These are phyloP conservation scores for Phytophthora constricta DNA, from an alignment of 352 stramenopile genomes.

Conservation along the genomic window DNA sequence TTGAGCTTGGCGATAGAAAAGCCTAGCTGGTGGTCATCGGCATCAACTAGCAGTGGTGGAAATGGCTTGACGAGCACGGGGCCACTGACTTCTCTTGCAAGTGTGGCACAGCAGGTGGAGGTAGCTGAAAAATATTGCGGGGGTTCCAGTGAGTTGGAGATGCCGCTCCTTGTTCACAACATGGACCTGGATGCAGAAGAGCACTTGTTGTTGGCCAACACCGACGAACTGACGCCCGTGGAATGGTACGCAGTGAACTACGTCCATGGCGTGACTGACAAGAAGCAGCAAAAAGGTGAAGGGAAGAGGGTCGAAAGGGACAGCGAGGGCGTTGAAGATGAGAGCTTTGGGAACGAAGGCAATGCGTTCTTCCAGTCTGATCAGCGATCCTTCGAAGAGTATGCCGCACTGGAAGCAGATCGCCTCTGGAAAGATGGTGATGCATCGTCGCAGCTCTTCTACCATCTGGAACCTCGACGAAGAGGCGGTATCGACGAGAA, in stretches of 20 bases:
- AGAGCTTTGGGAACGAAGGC: slow-evolving; percentile 26
- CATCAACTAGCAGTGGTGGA: slow-evolving; percentile 39
- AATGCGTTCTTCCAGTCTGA: slow-evolving; percentile 29
- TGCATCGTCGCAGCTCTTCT: slow-evolving; percentile 51
- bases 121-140: slow-evolving; percentile 55
- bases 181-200: slow-evolving; percentile 82
- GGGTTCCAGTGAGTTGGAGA: slow-evolving; percentile 46
- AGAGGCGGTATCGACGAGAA: slow-evolving; percentile 24
- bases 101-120: slow-evolving; percentile 49
- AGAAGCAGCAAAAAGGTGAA: slow-evolving; percentile 43
- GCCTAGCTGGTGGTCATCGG: slow-evolving; percentile 72
- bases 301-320: slow-evolving; percentile 23
- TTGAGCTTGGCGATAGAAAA: slow-evolving; percentile 60
- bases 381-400: slow-evolving; percentile 53
- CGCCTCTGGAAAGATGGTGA: slow-evolving; percentile 55
- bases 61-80: slow-evolving; percentile 28
- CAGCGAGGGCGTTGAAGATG: slow-evolving; percentile 22
- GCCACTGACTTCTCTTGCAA: slow-evolving; percentile 39
- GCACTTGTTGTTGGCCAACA: slow-evolving; percentile 82
- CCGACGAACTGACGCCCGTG: slow-evolving; percentile 81
- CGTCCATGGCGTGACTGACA: slow-evolving; percentile 67
- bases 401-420: slow-evolving; percentile 40
- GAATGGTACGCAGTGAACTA: slow-evolving; percentile 89
- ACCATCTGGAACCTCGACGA: slow-evolving; percentile 14
- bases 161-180: slow-evolving; percentile 60